Conservation (phyloP, 129 eudicot species). For the Artemisia argyi region DNA sequence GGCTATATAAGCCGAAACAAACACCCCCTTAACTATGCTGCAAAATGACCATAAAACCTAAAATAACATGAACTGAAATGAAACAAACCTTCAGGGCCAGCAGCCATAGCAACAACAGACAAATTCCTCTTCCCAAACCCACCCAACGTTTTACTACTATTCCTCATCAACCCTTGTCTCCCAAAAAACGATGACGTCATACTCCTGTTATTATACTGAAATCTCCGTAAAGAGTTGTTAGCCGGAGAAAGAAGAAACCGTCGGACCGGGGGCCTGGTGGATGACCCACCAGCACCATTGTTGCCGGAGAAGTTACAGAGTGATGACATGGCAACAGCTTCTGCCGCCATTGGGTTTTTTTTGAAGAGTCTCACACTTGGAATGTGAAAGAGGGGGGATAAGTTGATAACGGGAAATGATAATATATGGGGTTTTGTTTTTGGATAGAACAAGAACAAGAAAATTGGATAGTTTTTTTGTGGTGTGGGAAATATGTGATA, state of each 20-base stretch:
- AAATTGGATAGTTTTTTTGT: constrained; percentile 19
- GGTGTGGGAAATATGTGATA: background rate
- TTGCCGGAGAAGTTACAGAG: constrained; percentile 36
- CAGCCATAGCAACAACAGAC: constrained; percentile 37
- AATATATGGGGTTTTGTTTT: constrained; percentile 5
- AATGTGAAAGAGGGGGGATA: constrained; percentile 16
- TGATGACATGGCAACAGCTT: constrained; percentile 35
- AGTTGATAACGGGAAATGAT: constrained; percentile 6
- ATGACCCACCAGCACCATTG: constrained; percentile 24
- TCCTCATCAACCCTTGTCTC: constrained; percentile 11
- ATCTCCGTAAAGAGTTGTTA: constrained; percentile 27
- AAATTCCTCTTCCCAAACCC: constrained; percentile 27
- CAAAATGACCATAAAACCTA: too few relatives aligned
- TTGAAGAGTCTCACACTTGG: constrained; percentile 8
- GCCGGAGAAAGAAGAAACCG: constrained; percentile 33
- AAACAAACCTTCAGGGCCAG: constrained; percentile 31
- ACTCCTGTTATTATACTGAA: background rate
- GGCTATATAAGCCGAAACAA: too few relatives aligned
- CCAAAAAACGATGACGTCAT: constrained; percentile 33
- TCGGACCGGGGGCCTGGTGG: constrained; percentile 23
- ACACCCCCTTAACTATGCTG: too few relatives aligned
- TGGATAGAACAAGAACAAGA: background rate
- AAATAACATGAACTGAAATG: too few relatives aligned
- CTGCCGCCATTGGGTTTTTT: constrained; percentile 35
- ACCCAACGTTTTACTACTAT: constrained; percentile 4